phyloP scores from a whole-genome alignment of 495 filamentous ascomycete species.

The Xylaria curta region DNA sequence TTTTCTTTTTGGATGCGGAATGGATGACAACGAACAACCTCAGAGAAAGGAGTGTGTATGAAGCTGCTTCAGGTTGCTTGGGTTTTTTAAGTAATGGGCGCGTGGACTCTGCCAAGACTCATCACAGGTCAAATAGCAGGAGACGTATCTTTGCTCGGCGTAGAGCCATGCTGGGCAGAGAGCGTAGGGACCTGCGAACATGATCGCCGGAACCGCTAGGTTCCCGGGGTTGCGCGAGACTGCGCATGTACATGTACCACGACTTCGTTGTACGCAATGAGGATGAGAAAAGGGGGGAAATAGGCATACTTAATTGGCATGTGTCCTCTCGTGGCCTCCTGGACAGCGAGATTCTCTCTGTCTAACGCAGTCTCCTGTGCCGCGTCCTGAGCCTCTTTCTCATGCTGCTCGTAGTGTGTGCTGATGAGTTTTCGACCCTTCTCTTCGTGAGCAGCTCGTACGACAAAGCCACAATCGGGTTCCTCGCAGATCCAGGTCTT shows the following conservation, averaged over 20 bases:
- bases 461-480: conserved; percentile 67
- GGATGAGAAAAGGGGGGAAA: conserved; percentile 34
- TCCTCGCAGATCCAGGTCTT: conserved; percentile 75
- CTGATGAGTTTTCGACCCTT: conserved; percentile 65
- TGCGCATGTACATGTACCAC: conserved; percentile 25
- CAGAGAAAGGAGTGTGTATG: not conserved
- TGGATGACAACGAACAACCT: not conserved
- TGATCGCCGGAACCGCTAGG: conserved; percentile 1
- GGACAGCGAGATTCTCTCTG: conserved; percentile 50
- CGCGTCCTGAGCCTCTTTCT: conserved; percentile 65
- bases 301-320: conserved; percentile 64
- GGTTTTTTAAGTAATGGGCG: not conserved
- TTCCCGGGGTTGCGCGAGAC: conserved; percentile 13
- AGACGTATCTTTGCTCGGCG: not conserved
- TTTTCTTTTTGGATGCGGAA: not conserved
- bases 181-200: not conserved
- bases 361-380: conserved; percentile 50
- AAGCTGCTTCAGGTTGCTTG: not conserved
- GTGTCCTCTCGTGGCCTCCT: conserved; percentile 59
- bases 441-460: conserved; percentile 63
- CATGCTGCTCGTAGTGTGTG: conserved; percentile 70
- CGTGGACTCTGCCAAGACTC: not conserved
- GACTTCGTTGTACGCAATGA: conserved; percentile 20
- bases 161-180: not conserved
- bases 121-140: not conserved